A percentile compares a stretch with the other conserved stretches of the same genome.
phyloP scores from a whole-genome alignment of 805 yeast species.

The Myxozyma monticola region DNA sequence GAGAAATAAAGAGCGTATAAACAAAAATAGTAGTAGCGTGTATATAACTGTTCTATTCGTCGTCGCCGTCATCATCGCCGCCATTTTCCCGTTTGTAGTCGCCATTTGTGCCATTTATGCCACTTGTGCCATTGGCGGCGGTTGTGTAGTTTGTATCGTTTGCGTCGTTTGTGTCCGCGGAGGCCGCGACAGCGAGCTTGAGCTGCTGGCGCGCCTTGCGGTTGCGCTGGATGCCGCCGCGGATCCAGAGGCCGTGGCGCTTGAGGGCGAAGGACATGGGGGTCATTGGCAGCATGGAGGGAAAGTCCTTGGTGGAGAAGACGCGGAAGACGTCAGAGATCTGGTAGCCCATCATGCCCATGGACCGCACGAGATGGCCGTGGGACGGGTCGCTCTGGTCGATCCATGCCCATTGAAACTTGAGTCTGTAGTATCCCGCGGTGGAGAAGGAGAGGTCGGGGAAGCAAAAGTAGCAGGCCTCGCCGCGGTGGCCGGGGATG shows the following conservation, averaged over 20 bases:
- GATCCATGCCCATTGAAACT: constrained; percentile 35
- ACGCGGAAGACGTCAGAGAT: constrained; percentile 35
- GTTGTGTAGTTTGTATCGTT: too few relatives aligned
- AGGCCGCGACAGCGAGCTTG: too few relatives aligned
- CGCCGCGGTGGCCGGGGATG: constrained; percentile 18
- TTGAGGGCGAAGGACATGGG: constrained; percentile 25
- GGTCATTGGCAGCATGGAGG: constrained; percentile 35
- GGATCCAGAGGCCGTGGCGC: constrained; percentile 27
- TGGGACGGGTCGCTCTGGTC: constrained; percentile 31
- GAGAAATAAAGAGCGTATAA: too few relatives aligned
- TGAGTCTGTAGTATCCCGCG: constrained; percentile 38
- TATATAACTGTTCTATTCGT: too few relatives aligned
- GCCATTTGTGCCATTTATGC: too few relatives aligned
- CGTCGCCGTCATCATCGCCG: too few relatives aligned
- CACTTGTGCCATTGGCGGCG: too few relatives aligned
- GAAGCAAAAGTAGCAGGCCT: constrained; percentile 35
- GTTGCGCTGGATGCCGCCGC: constrained; percentile 28
- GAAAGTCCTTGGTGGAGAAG: constrained; percentile 42
- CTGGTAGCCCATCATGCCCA: constrained; percentile 30
- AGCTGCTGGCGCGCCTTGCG: constrained; percentile 4
- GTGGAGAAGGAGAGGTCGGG: constrained; percentile 40
- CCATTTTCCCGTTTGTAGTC: too few relatives aligned
- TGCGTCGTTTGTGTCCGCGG: too few relatives aligned
- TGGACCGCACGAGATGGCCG: constrained; percentile 21
- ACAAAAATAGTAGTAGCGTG: too few relatives aligned